phyloP scores from a whole-genome alignment of 2,329 filamentous ascomycete genomes.

The Curvularia lunata region DNA sequence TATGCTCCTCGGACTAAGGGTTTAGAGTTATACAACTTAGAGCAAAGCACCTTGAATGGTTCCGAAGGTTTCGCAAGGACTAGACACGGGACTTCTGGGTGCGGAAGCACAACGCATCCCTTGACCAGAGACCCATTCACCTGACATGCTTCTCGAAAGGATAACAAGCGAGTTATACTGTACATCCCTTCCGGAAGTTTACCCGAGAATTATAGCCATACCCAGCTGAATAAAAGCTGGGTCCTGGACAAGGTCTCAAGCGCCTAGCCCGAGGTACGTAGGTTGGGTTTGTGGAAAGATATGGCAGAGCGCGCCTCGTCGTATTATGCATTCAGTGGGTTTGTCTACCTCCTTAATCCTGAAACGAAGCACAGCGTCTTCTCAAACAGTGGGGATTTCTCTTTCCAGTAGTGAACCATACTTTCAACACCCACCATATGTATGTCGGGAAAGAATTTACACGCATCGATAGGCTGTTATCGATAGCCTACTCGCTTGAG shows the following conservation, averaged over 20 bases:
- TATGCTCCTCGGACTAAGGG: neutral
- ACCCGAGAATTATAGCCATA: slow-evolving; percentile 1
- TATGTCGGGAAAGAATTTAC: slow-evolving; percentile 21
- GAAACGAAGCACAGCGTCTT: slow-evolving; percentile 11
- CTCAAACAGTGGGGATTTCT: slow-evolving; percentile 7
- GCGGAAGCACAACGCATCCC: neutral
- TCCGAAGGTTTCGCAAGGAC: neutral
- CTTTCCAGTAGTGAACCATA: slow-evolving; percentile 7
- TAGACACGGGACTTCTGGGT: neutral
- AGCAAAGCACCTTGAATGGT: neutral
- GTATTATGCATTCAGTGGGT: slow-evolving; percentile 4
- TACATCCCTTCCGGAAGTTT: neutral
- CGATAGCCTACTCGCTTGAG: slow-evolving; percentile 21
- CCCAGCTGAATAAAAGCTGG: neutral
- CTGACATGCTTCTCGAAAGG: neutral
- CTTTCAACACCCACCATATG: slow-evolving; percentile 6
- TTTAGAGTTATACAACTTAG: neutral
- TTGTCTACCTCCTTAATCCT: neutral
- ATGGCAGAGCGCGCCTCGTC: slow-evolving; percentile 9
- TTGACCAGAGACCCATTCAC: neutral
- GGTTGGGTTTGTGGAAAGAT: slow-evolving; percentile 5
- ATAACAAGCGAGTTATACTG: neutral
- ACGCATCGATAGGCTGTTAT: slow-evolving; percentile 21
- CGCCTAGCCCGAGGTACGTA: neutral
- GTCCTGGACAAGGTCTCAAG: neutral